phyloP scores from a whole-genome alignment of 257 asterid species.

The Leptodermis oblonga region DNA sequence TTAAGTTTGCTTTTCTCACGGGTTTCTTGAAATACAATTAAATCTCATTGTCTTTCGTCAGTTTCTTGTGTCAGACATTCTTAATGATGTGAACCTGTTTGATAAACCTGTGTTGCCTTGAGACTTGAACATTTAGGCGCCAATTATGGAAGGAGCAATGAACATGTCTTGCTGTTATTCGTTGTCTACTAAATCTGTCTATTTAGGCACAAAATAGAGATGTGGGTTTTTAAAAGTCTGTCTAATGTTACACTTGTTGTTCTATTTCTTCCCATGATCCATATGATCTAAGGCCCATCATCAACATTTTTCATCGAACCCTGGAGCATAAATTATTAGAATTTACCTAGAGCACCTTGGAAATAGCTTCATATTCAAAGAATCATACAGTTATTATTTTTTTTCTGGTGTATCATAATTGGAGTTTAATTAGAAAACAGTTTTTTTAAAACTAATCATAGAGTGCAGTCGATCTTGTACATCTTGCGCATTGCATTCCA shows the following conservation, averaged over 20 bases:
- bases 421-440: neutral
- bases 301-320: neutral
- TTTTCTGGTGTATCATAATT: neutral
- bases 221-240: neutral
- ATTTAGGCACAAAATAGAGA: neutral
- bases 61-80: conserved; percentile 1
- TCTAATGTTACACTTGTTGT: neutral
- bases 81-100: neutral
- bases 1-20: conserved; percentile 22
- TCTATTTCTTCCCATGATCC: neutral
- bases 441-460: neutral
- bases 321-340: neutral
- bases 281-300: neutral
- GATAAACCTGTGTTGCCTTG: neutral
- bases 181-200: neutral
- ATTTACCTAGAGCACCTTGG: neutral
- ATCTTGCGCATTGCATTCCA: neutral
- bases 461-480: neutral
- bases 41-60: neutral
- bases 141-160: neutral
- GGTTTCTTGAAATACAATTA: conserved; percentile 4
- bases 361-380: neutral
- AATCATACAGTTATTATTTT: too few species aligned
- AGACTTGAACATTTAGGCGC: neutral
- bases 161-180: neutral